Conservation (phyloP, 2,329 filamentous ascomycete genomes). For the Chaetomiaceae sp. region DNA sequence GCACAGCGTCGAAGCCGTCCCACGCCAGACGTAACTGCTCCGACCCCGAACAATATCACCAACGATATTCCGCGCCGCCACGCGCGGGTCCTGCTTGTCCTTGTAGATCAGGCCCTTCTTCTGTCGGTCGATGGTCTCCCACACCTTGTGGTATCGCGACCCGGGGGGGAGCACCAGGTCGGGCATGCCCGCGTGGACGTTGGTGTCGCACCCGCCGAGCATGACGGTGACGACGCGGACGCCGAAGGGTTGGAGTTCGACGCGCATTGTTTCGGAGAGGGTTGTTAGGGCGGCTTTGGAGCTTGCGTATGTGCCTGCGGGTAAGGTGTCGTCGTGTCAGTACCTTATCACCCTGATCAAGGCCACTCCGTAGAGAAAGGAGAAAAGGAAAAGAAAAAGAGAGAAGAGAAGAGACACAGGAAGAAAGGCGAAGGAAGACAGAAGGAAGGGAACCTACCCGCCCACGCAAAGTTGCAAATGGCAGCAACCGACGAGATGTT, state of each 20-base stretch:
- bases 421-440: no score
- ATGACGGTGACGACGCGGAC: conserved; percentile 24
- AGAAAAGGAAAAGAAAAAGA: no score
- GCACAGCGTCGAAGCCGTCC: neutral
- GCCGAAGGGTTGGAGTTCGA: conserved; percentile 22
- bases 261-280: conserved; percentile 17
- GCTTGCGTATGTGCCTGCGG: no score
- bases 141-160: neutral
- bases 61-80: neutral
- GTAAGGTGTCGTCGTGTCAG: no score
- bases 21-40: neutral
- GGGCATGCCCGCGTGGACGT: neutral
- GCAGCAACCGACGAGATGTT: conserved; percentile 14
- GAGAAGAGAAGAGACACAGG: no score
- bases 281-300: conserved; percentile 17
- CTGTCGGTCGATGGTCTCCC: conserved; percentile 2
- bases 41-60: neutral
- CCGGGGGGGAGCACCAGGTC: neutral
- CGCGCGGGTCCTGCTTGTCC: neutral
- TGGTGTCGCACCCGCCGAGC: conserved; percentile 13
- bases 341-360: no score
- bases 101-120: conserved; percentile 1
- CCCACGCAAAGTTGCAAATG: neutral
- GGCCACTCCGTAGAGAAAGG: no score
- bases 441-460: no score